Percentiles rank a stretch among this genome's conserved stretches.
Conservation (phyloP, 495 filamentous ascomycete species). For the Penicillium maclennaniae region DNA sequence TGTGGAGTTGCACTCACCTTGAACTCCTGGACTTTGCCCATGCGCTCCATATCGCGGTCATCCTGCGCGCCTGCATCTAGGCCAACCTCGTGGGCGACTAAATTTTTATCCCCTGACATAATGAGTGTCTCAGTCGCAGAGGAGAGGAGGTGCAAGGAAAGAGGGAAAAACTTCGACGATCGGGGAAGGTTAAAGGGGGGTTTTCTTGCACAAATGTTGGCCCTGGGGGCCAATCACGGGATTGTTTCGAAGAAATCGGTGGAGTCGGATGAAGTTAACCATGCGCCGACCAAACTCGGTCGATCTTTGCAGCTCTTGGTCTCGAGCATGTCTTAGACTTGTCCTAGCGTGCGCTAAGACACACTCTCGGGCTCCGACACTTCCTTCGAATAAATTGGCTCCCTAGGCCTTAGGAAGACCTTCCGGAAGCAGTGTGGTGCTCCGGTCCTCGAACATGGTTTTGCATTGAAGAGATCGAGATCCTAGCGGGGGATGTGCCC, state of each 20-base stretch:
- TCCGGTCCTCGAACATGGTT: not conserved
- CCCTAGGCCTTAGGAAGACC: not conserved
- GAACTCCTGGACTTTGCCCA: constrained; percentile 39
- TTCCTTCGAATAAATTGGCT: not conserved
- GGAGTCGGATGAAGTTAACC: not conserved
- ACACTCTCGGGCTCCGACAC: not conserved
- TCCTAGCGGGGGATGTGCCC: not conserved
- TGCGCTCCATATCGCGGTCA: constrained; percentile 37
- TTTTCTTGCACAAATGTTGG: not conserved
- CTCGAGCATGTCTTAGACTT: not conserved
- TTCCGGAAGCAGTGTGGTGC: constrained; percentile 9
- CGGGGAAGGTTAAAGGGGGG: not conserved
- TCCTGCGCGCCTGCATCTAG: constrained; percentile 27
- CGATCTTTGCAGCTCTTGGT: not conserved
- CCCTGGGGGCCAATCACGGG: not conserved
- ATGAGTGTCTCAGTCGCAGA: not conserved
- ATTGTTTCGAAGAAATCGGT: not conserved
- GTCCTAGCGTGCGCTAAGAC: not conserved
- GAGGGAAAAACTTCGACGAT: not conserved
- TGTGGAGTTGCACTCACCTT: constrained; percentile 28
- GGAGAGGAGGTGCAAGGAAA: not conserved
- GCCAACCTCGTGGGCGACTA: constrained; percentile 18
- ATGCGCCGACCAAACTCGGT: not conserved
- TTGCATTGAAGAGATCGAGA: not conserved
- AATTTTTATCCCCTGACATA: constrained; percentile 16